Base-by-base conservation (phyloP, 306 rosid species). In the Heteromeles arbutifolia region DNA sequence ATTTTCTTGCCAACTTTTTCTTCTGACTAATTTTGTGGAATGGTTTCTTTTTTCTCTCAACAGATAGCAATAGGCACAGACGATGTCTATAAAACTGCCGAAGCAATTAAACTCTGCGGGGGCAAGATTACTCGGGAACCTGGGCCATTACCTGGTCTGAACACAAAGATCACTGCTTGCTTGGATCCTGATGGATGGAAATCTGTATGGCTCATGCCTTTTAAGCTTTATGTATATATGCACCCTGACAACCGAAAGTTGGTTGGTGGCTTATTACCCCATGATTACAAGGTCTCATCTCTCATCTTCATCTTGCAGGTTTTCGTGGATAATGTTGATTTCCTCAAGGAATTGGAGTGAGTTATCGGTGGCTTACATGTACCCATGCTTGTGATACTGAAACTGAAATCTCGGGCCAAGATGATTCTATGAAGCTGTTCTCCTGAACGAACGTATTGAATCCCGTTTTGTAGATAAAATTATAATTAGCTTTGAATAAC, bases 101-200 rank as follows among this genome's bases (percentile, higher is more conserved):
- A 96, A 88, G 96, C 96, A 21, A 75, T 96, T 75, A 89, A 92
- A 84, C 90, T 96, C 24, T 83, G 81, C 0, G 99, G 92, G 63
- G 99, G 98, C 29, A 96, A 87, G 89, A 65, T 95, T 72, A 90
- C 92, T 17, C 82, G 94, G 70, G 97, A 92, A 81, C 91, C 98
- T 45, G 99, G 98, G 76, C 98, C 92, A 2, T 77, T 88, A 76
- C 99, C 99, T 66, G 96, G 93, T 25, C 73, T 87, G 37, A 87
- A 65, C 84, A 96, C 97, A 68, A 90, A 96, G 84, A 96, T 96
- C 58, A 89, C 97, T 48, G 89, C 93, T 74, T 90, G 98, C 85
- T 83, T 84, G 84, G 99, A 96, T 78, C 98, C 98, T 11, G 98
- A 96, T 72, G 99, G 98, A 48, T 96, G 99, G 99, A 96, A 96